Base-by-base conservation (phyloP, 768 basidiomycete genomes). In the Tylopilus subfusipes region DNA sequence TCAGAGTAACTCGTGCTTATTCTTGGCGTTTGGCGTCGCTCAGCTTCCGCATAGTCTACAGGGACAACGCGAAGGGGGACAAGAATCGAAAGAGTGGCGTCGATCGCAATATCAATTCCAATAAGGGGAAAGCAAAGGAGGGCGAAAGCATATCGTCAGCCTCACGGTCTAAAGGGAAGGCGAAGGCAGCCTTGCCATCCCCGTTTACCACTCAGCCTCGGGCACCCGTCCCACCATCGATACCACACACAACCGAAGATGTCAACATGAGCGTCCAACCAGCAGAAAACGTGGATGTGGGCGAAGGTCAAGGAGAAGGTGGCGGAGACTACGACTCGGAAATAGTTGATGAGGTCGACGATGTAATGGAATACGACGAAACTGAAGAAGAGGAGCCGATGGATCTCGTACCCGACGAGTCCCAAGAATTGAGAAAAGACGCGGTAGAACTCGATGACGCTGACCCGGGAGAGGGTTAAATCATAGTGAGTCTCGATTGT, bases 21-120 rank as follows among this genome's bases (percentile, higher is more conserved):
- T 36, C n/a, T 55, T 31, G 16, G 27, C 13, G 18, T 29, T 27
- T 34, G 8, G 16, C 9, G 24, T 53, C 30, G 24, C 53, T 56
- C 33, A 55, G n/a, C 11, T 13, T 22, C 5, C 48, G 2, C 3
- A 16, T 61, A 90, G 88, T 82, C 21, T 89, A 85, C 58, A 84
- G 86, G 53, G 83, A 86, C 38, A 71, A 76, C 19, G 66, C 78
- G 3, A 90, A 87, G 64, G 76, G 75, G 6, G 83, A 83, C 68
- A 88, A 86, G 69, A 76, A 72, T 55, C 69, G 63, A 54, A 72
- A 69, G 52, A 60, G 55, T 7, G 63, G 46, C 16, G 53, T 56
- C 18, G 55, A 67, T 48, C 55, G 71, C 21, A 71, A 36, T 34
- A 67, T 67, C 27, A 63, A 57, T 34, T 66, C 47, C 25, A 33